Percentiles rank a stretch among this genome's conserved stretches.
These are phyloP conservation scores for Leccinum rimulosum DNA, from an alignment of 768 basidiomycete genomes.

Conservation along the genomic window DNA sequence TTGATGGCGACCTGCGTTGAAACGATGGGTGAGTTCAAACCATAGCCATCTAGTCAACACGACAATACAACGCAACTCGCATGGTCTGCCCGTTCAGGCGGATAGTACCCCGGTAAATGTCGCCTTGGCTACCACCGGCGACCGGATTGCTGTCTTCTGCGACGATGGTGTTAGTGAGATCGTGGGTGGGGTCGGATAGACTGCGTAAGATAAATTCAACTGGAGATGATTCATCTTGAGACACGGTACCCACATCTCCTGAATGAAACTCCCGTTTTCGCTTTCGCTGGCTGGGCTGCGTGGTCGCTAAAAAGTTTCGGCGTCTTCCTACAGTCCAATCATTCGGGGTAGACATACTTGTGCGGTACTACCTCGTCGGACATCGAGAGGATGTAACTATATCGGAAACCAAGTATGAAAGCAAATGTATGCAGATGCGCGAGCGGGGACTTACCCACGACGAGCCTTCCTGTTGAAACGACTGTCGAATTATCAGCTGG, in stretches of 20 bases:
- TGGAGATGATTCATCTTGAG: not conserved
- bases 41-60: constrained; percentile 11
- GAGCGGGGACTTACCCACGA: not conserved
- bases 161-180: constrained; percentile 15
- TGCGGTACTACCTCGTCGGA: not conserved
- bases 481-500: not conserved
- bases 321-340: not conserved
- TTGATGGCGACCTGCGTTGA: constrained; percentile 14
- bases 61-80: constrained; percentile 6
- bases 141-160: constrained; percentile 14
- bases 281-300: not conserved
- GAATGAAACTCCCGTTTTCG: constrained; percentile 5
- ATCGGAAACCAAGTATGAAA: not conserved
- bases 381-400: not conserved
- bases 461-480: constrained; percentile 1
- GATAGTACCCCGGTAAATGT: constrained; percentile 20
- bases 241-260: constrained; percentile 9
- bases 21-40: not conserved
- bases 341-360: not conserved
- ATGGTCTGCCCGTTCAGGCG: constrained; percentile 10
- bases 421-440: not conserved
- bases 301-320: not conserved
- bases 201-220: constrained; percentile 7
- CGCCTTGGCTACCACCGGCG: constrained; percentile 20
- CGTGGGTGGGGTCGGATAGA: constrained; percentile 7